These are phyloP conservation scores for Pseudopyricularia cyperi DNA, from an alignment of 2,329 filamentous ascomycete genomes.

Conservation along the genomic window DNA sequence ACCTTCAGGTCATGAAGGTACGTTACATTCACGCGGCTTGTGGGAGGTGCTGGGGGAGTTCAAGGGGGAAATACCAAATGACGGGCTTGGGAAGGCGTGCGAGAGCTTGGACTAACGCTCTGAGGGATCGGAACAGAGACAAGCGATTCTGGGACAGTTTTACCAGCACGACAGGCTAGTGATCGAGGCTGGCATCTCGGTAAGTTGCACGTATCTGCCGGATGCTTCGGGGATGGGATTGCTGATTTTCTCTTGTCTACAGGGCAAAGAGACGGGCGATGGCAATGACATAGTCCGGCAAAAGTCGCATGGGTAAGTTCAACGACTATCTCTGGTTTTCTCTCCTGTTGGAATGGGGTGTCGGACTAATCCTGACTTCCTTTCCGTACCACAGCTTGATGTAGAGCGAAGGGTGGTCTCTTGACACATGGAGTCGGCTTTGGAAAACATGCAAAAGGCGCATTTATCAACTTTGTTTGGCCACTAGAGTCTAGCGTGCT, in stretches of 20 bases:
- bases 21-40: not conserved
- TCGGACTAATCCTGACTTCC: not conserved
- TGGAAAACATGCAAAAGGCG: not conserved
- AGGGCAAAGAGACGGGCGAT: conserved; percentile 3
- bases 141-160: conserved; percentile 4
- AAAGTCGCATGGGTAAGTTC: conserved; percentile 1
- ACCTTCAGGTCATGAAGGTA: conserved; percentile 86
- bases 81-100: too few relatives aligned
- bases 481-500: not conserved
- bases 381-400: not conserved
- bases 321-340: not conserved
- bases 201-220: not conserved
- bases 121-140: conserved; percentile 1
- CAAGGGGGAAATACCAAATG: not conserved
- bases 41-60: not conserved
- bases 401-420: not conserved
- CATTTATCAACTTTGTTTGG: not conserved
- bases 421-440: not conserved
- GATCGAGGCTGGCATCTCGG: conserved; percentile 2
- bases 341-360: not conserved
- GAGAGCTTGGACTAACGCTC: not conserved
- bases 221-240: not conserved
- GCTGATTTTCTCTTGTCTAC: too few relatives aligned
- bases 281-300: not conserved
- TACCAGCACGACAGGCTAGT: conserved; percentile 4